Base-by-base conservation (phyloP, 805 yeast species). In the Kodamaea nitidulidarum region DNA sequence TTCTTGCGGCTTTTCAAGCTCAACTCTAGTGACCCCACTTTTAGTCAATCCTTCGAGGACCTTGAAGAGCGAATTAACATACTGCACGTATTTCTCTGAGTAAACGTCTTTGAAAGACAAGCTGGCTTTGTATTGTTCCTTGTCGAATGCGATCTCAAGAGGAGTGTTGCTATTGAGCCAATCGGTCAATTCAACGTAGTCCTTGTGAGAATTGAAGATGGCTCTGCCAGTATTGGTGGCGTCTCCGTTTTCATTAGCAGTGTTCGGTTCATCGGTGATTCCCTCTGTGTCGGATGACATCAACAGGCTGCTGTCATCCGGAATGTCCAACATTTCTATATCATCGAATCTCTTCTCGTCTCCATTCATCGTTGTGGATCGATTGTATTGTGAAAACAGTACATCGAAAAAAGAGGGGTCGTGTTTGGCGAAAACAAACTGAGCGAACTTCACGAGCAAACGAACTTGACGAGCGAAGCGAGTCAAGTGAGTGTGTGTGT, bases 21-120 rank as follows among this genome's bases (percentile, higher is more conserved):
- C 47, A 7, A 42, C 36, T 9, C 50, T 38, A n/a, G 46, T 43
- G 22, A 46, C 41, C 9, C 50, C 44, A 20, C 49, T 45, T 8
- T 45, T 51, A 29, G 50, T 43, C 38, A 65, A 49, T 8, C 42
- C 47, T 43, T 79, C 80, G 45, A 80, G 71, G 2, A 72, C 62
- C 44, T 75, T 75, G 55, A 73, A 84, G 10, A 77, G 49, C 7
- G 65, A 54, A 20, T 71, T 71, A 28, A 78, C 67, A 46, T 76
- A 83, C 8, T 67, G 54, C 2, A 62, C 50, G 48, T 73, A 80
- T 15, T 60, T 61, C 5, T 52, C 49, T 1, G 76, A 64, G 20
- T 64, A 60, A 30, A 65, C 73, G 17, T 68, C 58, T 14, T 27
- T 31, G 10, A 29, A 26, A 15, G 65, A 56, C 17, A 73, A 36